A percentile compares a stretch with the other conserved stretches of the same genome.
Evolutionary conservation across 495 filamentous ascomycete species (phyloP).

Genomic region (Bacidia rubella): DNA sequence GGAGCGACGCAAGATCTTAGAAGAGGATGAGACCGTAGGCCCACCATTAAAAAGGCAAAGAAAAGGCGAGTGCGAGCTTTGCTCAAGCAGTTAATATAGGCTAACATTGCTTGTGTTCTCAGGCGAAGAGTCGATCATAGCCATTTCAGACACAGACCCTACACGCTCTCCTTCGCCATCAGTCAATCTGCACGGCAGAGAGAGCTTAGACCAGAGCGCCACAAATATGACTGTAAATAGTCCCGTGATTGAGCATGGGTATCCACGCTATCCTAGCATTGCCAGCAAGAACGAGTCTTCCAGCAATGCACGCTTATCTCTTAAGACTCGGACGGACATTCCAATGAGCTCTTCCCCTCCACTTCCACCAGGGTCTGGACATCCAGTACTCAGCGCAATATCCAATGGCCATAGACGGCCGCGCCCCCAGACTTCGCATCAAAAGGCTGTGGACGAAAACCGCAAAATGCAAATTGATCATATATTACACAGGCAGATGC

Average conservation of each 20-base stretch:
- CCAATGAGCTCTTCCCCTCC: conserved; percentile 35
- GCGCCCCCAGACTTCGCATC: conserved; percentile 81
- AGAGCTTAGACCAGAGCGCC: background rate
- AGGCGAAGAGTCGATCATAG: conserved; percentile 10
- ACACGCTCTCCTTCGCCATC: conserved; percentile 13
- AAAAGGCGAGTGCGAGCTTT: conserved; percentile 27
- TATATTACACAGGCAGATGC: conserved; percentile 63
- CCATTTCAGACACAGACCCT: conserved; percentile 14
- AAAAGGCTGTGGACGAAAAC: conserved; percentile 82
- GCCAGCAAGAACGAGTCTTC: conserved; percentile 21
- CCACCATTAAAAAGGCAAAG: conserved; percentile 44
- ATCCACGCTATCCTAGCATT: conserved; percentile 20
- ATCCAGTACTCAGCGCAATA: conserved; percentile 34
- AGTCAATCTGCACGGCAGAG: conserved; percentile 6
- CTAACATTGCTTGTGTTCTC: background rate
- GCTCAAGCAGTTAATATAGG: background rate
- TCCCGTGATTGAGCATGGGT: conserved; percentile 13
- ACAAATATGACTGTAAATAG: conserved; percentile 21
- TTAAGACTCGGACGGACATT: conserved; percentile 37
- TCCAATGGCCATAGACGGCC: conserved; percentile 37
- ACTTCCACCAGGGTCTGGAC: conserved; percentile 33
- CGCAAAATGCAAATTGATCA: conserved; percentile 78
- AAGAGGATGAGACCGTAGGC: conserved; percentile 47
- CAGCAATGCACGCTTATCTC: conserved; percentile 29
- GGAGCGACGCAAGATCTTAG: conserved; percentile 66